These are phyloP conservation scores for Melampsora americana DNA, from an alignment of 1,284 basidiomycete species.

Conservation along the genomic window DNA sequence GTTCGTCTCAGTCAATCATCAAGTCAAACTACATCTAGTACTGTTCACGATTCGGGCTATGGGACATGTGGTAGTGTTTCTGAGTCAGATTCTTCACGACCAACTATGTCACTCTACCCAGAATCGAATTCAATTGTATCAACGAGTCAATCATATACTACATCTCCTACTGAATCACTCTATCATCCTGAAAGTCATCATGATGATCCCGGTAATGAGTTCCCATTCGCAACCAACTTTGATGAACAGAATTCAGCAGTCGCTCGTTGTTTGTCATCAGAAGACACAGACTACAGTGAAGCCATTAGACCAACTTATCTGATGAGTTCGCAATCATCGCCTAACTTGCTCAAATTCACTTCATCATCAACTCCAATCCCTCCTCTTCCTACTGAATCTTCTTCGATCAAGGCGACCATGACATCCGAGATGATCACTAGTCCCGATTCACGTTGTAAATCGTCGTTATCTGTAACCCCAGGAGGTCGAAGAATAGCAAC, in stretches of 20 bases:
- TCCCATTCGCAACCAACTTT: no score
- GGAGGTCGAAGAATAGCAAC: not conserved
- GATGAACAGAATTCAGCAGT: not conserved
- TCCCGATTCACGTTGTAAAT: not conserved
- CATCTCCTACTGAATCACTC: not conserved
- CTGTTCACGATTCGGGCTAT: constrained; percentile 1
- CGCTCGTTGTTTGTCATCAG: not conserved
- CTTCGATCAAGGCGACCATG: not conserved
- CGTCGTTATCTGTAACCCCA: not conserved
- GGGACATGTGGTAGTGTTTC: not conserved
- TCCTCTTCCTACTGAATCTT: not conserved
- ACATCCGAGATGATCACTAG: not conserved
- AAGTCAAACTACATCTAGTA: not conserved
- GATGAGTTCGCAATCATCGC: not conserved
- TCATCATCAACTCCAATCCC: not conserved
- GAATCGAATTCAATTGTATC: not conserved
- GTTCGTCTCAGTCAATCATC: constrained; percentile 3
- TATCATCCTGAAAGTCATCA: not conserved
- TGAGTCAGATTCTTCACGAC: not conserved
- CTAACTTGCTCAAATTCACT: not conserved
- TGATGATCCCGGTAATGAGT: no score
- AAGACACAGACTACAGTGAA: not conserved
- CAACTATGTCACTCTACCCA: not conserved
- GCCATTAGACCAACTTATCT: not conserved
- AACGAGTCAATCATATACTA: not conserved